Conservation (phyloP, 2,329 filamentous ascomycete genomes). For the Pseudocercospora cruenta region DNA sequence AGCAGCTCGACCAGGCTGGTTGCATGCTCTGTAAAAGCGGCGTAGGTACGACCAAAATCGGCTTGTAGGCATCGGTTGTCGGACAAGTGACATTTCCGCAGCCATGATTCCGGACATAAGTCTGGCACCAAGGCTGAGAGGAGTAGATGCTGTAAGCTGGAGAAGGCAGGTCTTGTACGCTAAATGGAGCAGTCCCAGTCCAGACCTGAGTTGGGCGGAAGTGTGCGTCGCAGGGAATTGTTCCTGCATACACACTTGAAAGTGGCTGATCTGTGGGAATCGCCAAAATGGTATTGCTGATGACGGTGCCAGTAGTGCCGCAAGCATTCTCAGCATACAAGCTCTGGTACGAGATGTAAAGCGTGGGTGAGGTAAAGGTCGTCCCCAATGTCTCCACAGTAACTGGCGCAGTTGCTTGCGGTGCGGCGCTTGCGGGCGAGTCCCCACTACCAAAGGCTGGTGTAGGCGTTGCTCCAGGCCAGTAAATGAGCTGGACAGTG, state of each 20-base stretch:
- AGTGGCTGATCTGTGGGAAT: constrained; percentile 22
- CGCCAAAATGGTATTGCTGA: constrained; percentile 26
- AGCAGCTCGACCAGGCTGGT: constrained; percentile 26
- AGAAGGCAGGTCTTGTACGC: constrained; percentile 19
- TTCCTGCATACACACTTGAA: constrained; percentile 20
- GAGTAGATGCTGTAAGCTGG: constrained; percentile 24
- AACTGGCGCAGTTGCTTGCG: constrained; percentile 11
- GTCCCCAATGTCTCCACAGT: constrained; percentile 24
- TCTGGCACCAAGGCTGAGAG: constrained; percentile 26
- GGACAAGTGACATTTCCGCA: constrained; percentile 21
- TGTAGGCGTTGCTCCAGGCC: constrained; percentile 21
- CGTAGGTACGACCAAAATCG: constrained; percentile 26
- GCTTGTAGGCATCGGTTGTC: constrained; percentile 22
- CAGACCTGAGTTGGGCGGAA: constrained; percentile 8
- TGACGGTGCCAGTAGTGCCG: constrained; percentile 15
- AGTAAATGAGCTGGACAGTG: constrained; percentile 28
- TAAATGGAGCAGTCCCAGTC: constrained; percentile 24
- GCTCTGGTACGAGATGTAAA: constrained; percentile 30
- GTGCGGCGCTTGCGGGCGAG: constrained; percentile 10
- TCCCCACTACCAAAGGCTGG: neutral
- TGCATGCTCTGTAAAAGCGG: constrained; percentile 21
- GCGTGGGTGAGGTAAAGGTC: constrained; percentile 30
- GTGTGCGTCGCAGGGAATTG: constrained; percentile 13
- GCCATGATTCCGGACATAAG: constrained; percentile 9
- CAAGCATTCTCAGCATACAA: constrained; percentile 31